Evolutionary conservation across 2,329 filamentous ascomycete genomes (phyloP).

Genomic region (Hymenoscyphus occultus): DNA sequence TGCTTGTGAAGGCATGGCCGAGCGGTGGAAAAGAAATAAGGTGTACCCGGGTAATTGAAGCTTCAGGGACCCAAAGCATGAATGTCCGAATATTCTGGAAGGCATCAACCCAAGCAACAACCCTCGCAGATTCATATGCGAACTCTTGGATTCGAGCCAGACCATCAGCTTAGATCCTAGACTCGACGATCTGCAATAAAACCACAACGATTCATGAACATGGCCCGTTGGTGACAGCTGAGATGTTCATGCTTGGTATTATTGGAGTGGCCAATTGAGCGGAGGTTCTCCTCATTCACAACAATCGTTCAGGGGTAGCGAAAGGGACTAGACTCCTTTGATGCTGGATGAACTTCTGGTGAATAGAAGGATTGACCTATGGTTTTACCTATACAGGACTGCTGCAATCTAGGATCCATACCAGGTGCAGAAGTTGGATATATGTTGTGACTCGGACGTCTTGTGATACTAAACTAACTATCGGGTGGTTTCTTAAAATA

Average conservation of each 20-base stretch:
- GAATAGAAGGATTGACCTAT: background rate
- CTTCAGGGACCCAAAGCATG: background rate
- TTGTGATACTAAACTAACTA: background rate
- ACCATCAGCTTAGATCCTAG: background rate
- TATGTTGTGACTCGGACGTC: background rate
- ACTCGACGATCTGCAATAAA: background rate
- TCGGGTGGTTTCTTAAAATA: background rate
- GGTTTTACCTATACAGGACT: background rate
- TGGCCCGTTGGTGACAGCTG: background rate
- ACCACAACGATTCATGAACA: background rate
- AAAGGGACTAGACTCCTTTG: background rate
- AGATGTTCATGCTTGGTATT: slow-evolving; percentile 12
- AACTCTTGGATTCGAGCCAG: background rate
- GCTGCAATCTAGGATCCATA: background rate
- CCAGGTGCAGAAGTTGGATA: background rate
- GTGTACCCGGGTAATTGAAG: slow-evolving; percentile 11
- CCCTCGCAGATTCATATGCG: background rate
- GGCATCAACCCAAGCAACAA: slow-evolving; percentile 10
- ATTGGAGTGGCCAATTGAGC: slow-evolving; percentile 4
- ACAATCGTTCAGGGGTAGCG: background rate
- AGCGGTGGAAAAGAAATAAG: slow-evolving; percentile 6
- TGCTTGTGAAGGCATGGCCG: slow-evolving; percentile 3
- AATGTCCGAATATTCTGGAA: slow-evolving; percentile 8
- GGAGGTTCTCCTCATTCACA: background rate
- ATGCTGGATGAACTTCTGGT: background rate